These are phyloP conservation scores for Casaregolazyma suthepensis DNA, from an alignment of 1,139 yeast genomes.

Conservation along the genomic window DNA sequence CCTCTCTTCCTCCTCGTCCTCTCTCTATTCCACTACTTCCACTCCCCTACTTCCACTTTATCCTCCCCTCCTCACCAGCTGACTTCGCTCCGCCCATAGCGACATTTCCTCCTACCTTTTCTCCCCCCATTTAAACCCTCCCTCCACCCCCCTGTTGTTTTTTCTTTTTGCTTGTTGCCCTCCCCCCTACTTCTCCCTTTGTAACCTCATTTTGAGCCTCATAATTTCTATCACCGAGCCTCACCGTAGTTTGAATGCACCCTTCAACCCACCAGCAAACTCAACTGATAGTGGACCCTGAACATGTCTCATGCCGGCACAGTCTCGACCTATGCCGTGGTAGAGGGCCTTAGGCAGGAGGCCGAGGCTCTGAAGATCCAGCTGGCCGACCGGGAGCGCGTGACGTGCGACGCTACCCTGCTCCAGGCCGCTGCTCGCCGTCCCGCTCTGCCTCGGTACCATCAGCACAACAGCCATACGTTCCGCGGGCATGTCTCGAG, in stretches of 20 bases:
- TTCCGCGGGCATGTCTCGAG: conserved; percentile 74
- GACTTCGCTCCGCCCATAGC: no score
- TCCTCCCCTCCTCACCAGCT: no score
- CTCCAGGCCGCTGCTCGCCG: conserved; percentile 17
- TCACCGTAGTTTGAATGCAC: background rate
- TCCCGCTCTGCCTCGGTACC: conserved; percentile 16
- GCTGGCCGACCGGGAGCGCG: conserved; percentile 16
- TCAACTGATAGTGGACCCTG: background rate
- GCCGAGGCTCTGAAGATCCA: conserved; percentile 20
- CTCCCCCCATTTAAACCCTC: background rate
- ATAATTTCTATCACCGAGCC: background rate
- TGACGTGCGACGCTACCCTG: conserved; percentile 21
- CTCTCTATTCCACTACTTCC: no score
- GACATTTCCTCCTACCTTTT: no score
- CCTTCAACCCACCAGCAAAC: background rate
- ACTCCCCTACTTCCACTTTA: no score
- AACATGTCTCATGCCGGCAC: background rate
- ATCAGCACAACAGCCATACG: conserved; percentile 22
- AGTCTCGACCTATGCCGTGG: background rate
- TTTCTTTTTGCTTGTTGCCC: background rate
- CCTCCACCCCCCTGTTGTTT: background rate
- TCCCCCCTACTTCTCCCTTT: background rate
- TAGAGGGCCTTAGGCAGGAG: conserved; percentile 11
- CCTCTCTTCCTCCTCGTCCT: no score
- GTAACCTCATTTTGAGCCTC: background rate